Conservation (phyloP, 2,329 filamentous ascomycete genomes). For the Falciphora oryzae region DNA sequence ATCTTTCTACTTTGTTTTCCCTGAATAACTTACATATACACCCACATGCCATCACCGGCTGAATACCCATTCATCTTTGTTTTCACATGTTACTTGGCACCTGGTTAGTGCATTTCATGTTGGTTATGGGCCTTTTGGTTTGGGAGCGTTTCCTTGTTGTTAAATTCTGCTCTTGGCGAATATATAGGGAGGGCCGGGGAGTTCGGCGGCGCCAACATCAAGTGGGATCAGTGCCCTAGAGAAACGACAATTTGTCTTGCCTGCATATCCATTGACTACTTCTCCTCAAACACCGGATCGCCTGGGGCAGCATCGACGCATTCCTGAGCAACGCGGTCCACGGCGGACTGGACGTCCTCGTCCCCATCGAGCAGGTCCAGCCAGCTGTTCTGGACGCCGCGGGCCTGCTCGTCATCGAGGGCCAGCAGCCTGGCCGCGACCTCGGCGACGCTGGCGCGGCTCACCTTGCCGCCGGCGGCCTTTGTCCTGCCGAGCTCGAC, state of each 20-base stretch:
- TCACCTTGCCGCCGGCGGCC: conserved; percentile 34
- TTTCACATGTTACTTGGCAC: too few species aligned
- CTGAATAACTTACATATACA: not conserved
- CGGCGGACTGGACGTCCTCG: conserved; percentile 40
- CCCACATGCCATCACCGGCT: too few species aligned
- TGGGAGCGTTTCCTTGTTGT: too few species aligned
- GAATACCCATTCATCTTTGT: too few species aligned
- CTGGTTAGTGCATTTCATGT: too few species aligned
- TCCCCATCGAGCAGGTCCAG: conserved; percentile 50
- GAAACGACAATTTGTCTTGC: too few species aligned
- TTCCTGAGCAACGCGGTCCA: conserved; percentile 42
- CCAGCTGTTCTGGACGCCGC: conserved; percentile 40
- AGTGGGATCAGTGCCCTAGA: not conserved
- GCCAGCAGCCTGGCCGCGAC: conserved; percentile 52
- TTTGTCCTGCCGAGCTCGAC: conserved; percentile 42
- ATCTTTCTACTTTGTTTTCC: too few species aligned
- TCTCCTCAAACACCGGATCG: conserved; percentile 28
- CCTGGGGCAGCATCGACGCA: conserved; percentile 48
- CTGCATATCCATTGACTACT: not conserved
- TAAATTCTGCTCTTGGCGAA: too few species aligned
- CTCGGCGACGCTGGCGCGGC: conserved; percentile 54
- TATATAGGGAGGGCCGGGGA: too few species aligned
- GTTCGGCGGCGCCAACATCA: not conserved
- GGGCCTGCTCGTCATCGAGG: conserved; percentile 25
- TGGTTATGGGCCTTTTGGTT: too few species aligned